These are phyloP conservation scores for Protomyces gravidus DNA, from an alignment of 1,139 yeast genomes.

Conservation along the genomic window DNA sequence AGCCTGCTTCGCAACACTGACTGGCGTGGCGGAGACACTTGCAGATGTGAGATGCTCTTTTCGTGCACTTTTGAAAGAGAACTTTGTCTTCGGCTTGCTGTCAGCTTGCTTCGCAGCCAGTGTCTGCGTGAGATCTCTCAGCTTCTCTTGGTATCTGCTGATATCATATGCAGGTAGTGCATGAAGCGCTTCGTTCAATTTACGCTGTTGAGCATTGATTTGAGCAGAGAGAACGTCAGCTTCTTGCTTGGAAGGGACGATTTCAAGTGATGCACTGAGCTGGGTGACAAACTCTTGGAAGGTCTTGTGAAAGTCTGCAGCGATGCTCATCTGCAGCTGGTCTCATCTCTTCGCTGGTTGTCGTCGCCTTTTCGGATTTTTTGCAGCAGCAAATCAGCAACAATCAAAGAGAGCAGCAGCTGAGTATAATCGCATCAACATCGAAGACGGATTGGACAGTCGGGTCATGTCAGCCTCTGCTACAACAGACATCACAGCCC, in stretches of 20 bases:
- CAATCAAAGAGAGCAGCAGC: no score
- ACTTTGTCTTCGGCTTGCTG: conserved; percentile 9
- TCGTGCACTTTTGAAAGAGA: conserved; percentile 7
- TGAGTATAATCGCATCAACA: no score
- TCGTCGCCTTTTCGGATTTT: no score
- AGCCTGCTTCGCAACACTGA: not conserved
- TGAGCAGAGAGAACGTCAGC: not conserved
- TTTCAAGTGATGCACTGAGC: not conserved
- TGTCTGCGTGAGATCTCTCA: not conserved
- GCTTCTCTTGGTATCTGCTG: conserved; percentile 5
- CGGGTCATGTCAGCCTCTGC: conserved; percentile 26
- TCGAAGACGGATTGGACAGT: no score
- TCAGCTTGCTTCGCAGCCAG: not conserved
- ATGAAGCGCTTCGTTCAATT: conserved; percentile 5
- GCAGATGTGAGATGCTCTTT: no score
- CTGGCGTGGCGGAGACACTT: not conserved
- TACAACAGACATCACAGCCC: conserved; percentile 17
- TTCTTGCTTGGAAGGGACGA: not conserved
- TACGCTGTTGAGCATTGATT: conserved; percentile 9
- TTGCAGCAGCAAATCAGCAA: no score
- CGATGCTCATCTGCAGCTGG: not conserved
- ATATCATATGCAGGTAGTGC: conserved; percentile 15
- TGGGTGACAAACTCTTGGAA: not conserved
- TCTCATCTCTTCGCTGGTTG: no score
- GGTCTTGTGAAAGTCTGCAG: not conserved